Evolutionary conservation across 2,329 filamentous ascomycete genomes (phyloP), one percentile per base, ranked within the genome.

Genomic region (Pezicula carpinea): DNA sequence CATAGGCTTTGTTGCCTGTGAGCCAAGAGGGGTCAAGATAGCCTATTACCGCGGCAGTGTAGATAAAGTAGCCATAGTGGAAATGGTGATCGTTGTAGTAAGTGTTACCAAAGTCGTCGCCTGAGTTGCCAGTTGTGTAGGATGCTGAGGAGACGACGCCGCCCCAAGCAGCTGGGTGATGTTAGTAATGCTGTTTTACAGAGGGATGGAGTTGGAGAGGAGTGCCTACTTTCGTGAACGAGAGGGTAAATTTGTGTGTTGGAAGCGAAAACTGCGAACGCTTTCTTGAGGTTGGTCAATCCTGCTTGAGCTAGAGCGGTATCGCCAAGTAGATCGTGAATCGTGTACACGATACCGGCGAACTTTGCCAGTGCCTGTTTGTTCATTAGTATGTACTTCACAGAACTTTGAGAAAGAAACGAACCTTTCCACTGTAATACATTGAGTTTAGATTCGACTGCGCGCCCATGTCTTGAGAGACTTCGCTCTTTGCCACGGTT

Each of bases 31-130:
- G 80, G 55, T 96, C 89, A 5, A 96, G 71, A 44, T 86, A 78
- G 1, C 80, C 91, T 48, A 97, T 89, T 6, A 93, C 78, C 1
- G 92, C 87, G 0, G 89, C 90, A 0, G 90, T 75, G 47, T 95
- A 87, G 53, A 97, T 85, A 66, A 95, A 93, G 63, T 97, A 96
- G 26, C 89, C 89, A 60, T 88, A 91, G 60, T 88, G 85, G 57
- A 85, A 85, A 61, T 86, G 82, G 56, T 85, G 82, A 59, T 86
- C 82, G 57, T 86, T 92, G 71, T 91, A 92, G 61, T 81, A 86
- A 1, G 85, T 87, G 65, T 96, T 96, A 53, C 93, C 93, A 68
- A 96, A 97, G 63, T 97, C 93, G 0, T 75, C 76, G 2, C 83
- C 82, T 5, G 78, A 65, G 53, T 95, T 79, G 2, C 81, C 82